A percentile compares a stretch with the other conserved stretches of the same genome.
Conservation (phyloP, 257 asterid species). For the Parsonsia alboflavescens region DNA sequence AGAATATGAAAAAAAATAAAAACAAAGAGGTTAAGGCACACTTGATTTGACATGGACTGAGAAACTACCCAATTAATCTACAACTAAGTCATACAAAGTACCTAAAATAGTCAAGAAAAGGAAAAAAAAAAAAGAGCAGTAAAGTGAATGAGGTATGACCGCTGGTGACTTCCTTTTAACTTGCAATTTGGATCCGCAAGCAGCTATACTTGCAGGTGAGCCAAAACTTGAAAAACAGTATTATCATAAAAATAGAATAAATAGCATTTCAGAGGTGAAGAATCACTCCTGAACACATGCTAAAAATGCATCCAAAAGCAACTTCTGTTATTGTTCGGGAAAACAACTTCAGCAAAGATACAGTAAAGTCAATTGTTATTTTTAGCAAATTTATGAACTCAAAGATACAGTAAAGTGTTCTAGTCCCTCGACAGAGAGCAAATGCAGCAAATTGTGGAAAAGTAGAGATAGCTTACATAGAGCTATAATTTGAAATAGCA, state of each 20-base stretch:
- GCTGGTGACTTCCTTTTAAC: neutral
- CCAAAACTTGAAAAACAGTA: neutral
- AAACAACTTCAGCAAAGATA: neutral
- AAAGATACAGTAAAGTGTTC: neutral
- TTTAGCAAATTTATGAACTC: neutral
- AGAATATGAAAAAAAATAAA: neutral
- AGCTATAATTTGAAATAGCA: constrained; percentile 13
- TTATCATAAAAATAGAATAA: neutral
- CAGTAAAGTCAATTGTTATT: neutral
- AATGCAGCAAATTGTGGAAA: neutral
- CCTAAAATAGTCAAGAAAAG: neutral
- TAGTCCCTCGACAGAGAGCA: neutral
- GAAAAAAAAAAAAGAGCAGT: neutral
- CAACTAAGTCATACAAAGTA: neutral
- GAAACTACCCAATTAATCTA: neutral
- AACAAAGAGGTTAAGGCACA: too few species aligned
- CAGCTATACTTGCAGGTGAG: neutral
- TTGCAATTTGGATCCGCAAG: neutral
- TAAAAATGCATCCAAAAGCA: neutral
- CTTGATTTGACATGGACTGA: neutral
- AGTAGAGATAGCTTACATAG: constrained; percentile 17
- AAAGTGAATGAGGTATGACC: neutral
- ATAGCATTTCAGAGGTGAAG: neutral
- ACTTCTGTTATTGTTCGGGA: neutral
- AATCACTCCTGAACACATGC: neutral